Evolutionary conservation across 2,329 filamentous ascomycete species (phyloP).

Genomic region (Trichoderma pleuroti): DNA sequence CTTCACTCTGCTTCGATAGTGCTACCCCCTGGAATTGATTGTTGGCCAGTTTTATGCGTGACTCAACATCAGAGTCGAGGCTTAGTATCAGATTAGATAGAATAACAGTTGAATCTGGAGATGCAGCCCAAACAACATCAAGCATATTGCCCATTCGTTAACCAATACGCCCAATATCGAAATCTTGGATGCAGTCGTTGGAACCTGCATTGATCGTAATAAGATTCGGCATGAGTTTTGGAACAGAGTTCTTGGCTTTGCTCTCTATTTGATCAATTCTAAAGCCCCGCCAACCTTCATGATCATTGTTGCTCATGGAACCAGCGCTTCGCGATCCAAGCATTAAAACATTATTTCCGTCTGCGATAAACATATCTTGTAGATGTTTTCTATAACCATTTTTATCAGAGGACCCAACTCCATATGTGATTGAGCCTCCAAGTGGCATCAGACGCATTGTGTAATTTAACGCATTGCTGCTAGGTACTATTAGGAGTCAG

Average conservation of each 20-base stretch:
- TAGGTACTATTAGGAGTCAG: not conserved
- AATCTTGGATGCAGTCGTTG: slow-evolving; percentile 40
- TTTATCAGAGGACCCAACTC: not conserved
- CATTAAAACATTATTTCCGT: slow-evolving; percentile 32
- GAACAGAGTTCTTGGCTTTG: slow-evolving; percentile 34
- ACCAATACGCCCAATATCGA: slow-evolving; percentile 30
- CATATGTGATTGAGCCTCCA: not conserved
- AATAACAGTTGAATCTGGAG: not conserved
- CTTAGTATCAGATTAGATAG: not conserved
- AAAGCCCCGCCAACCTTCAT: slow-evolving; percentile 44
- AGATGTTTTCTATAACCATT: not conserved
- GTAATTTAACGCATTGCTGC: not conserved
- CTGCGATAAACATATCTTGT: not conserved
- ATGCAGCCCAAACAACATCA: not conserved
- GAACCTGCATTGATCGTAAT: slow-evolving; percentile 43
- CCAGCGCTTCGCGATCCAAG: slow-evolving; percentile 40
- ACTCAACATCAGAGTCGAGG: not conserved
- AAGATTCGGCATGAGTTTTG: slow-evolving; percentile 36
- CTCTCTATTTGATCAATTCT: slow-evolving; percentile 39
- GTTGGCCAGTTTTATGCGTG: not conserved
- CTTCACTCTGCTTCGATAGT: not conserved
- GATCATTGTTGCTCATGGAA: slow-evolving; percentile 40
- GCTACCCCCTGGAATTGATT: not conserved
- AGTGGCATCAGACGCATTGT: not conserved
- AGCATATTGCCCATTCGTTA: slow-evolving; percentile 30